These are phyloP conservation scores for Gossypium schwendimanii DNA, from an alignment of 441 rosid genomes.

Conservation along the genomic window DNA sequence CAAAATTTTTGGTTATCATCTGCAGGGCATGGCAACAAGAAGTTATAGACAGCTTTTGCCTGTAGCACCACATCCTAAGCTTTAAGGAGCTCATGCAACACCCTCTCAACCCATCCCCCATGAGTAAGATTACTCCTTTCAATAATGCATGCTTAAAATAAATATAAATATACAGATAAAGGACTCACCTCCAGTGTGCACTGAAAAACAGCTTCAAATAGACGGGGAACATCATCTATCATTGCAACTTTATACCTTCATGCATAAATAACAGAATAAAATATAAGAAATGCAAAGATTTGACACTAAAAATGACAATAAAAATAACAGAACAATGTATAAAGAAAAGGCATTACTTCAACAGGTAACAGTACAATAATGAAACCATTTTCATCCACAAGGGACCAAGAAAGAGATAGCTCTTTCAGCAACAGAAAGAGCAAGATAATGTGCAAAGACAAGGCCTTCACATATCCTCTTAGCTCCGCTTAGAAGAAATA, in stretches of 20 bases:
- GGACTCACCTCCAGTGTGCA: constrained; percentile 90
- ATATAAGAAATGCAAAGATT: not conserved
- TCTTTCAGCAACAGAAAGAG: not conserved
- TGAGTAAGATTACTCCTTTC: not conserved
- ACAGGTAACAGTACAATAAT: not conserved
- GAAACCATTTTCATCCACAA: not conserved
- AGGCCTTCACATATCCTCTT: not conserved
- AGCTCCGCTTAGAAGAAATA: not conserved
- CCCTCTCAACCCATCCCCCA: not conserved
- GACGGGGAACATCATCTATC: constrained; percentile 96
- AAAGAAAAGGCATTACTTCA: not conserved
- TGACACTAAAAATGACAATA: not conserved
- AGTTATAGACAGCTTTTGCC: not conserved
- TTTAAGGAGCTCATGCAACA: not conserved
- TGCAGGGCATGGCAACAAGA: constrained; percentile 23
- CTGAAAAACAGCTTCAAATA: constrained; percentile 98
- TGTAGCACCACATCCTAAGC: not conserved
- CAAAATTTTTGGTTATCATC: constrained; percentile 99
- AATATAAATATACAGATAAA: not conserved
- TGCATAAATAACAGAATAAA: not conserved
- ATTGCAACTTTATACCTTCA: constrained; percentile 85
- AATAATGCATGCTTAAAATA: not conserved
- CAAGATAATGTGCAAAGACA: not conserved
- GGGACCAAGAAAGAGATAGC: not conserved
- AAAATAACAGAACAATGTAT: not conserved